These are phyloP conservation scores for Passalora sequoiae DNA, from an alignment of 2,329 filamentous ascomycete species.

Conservation along the genomic window DNA sequence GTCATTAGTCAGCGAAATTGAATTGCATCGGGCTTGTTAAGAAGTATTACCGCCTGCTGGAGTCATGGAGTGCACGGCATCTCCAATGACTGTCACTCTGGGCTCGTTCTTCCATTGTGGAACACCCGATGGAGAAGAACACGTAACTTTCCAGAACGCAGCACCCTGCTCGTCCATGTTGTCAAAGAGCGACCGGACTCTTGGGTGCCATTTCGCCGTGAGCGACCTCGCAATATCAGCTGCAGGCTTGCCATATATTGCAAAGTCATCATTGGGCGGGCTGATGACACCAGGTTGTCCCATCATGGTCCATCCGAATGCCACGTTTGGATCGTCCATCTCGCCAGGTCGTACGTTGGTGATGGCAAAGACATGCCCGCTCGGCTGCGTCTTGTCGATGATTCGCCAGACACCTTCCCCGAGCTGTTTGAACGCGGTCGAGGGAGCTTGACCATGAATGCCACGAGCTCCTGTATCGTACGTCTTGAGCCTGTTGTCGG, in stretches of 20 bases:
- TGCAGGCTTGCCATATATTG: constrained; percentile 53
- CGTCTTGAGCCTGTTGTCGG: constrained; percentile 53
- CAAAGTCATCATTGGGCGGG: constrained; percentile 56
- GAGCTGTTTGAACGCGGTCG: constrained; percentile 55
- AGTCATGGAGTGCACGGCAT: constrained; percentile 56
- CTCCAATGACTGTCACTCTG: constrained; percentile 55
- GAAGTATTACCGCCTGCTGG: constrained; percentile 33
- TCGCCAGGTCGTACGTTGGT: constrained; percentile 60
- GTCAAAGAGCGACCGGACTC: constrained; percentile 54
- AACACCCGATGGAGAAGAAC: constrained; percentile 55
- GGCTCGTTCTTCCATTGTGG: constrained; percentile 57
- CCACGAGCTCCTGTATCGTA: constrained; percentile 60
- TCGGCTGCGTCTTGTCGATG: constrained; percentile 44
- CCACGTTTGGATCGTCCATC: constrained; percentile 52
- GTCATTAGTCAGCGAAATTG: no score
- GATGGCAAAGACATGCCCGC: constrained; percentile 52
- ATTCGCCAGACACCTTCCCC: constrained; percentile 61
- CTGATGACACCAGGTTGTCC: constrained; percentile 54
- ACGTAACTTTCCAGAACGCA: constrained; percentile 64
- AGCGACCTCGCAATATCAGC: constrained; percentile 55
- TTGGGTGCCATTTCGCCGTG: constrained; percentile 52
- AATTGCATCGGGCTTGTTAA: not conserved
- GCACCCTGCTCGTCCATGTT: constrained; percentile 54
- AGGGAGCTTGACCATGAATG: constrained; percentile 62
- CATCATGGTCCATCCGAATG: constrained; percentile 62